Evolutionary conservation across 2,329 filamentous ascomycete species (phyloP).

Genomic region (Verticillium longisporum): DNA sequence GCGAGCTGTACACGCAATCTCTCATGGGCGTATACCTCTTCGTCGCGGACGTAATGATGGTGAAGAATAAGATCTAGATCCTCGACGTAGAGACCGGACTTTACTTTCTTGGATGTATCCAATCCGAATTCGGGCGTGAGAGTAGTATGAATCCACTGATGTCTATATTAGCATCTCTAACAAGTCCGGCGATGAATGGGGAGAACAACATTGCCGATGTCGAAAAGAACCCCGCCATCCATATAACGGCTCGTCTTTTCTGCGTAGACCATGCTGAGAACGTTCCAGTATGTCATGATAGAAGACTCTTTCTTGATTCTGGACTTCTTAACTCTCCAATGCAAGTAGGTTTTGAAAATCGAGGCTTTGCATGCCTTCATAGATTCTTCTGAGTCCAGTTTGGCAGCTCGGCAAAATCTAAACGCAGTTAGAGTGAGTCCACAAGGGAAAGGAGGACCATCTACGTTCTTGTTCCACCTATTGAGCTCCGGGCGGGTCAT

Average conservation of each 20-base stretch:
- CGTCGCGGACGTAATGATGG: constrained; percentile 14
- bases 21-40: constrained; percentile 16
- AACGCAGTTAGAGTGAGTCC: not conserved
- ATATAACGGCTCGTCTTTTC: constrained; percentile 8
- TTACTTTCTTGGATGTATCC: constrained; percentile 15
- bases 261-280: constrained; percentile 14
- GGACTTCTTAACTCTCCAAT: constrained; percentile 12
- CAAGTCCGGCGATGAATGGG: not conserved
- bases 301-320: constrained; percentile 14
- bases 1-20: constrained; percentile 15
- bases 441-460: constrained; percentile 4
- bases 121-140: constrained; percentile 10
- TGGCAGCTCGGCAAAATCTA: constrained; percentile 10
- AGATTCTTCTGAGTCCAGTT: constrained; percentile 6
- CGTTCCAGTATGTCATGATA: constrained; percentile 13
- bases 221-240: constrained; percentile 11
- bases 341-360: constrained; percentile 15
- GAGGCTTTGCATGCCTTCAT: constrained; percentile 8
- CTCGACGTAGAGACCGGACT: constrained; percentile 14
- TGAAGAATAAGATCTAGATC: constrained; percentile 16
- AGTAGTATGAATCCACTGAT: constrained; percentile 12
- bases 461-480: constrained; percentile 11
- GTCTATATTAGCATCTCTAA: constrained; percentile 5
- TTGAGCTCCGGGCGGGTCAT: too few relatives aligned
- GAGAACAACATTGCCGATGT: constrained; percentile 13